Evolutionary conservation across 257 asterid species (phyloP).

Genomic region (Thymus mandschuricus): DNA sequence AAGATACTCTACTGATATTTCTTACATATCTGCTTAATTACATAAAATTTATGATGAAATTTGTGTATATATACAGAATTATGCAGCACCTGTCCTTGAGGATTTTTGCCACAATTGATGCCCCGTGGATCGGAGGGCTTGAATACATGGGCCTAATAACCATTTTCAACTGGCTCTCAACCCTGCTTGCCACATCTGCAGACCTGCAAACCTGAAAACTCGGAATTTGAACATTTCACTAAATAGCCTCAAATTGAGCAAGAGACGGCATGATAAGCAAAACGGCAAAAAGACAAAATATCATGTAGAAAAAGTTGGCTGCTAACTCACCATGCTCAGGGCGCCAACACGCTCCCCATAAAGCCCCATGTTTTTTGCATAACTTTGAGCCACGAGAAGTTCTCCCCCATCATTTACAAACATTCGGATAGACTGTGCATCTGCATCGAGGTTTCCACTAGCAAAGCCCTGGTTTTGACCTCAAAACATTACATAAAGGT

Average conservation of each 20-base stretch:
- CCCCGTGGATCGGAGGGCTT: conserved; percentile 96
- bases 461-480: conserved; percentile 80
- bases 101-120: conserved; percentile 88
- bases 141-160: conserved; percentile 99
- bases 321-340: conserved; percentile 81
- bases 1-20: not conserved
- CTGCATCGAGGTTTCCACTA: conserved; percentile 90
- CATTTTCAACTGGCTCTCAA: conserved; percentile 95
- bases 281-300: not conserved
- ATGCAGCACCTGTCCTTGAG: conserved; percentile 82
- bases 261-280: not conserved
- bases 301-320: not conserved
- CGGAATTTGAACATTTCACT: conserved; percentile 9
- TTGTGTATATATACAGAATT: conserved; percentile 2
- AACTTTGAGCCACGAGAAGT: conserved; percentile 91
- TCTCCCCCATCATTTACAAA: conserved; percentile 97
- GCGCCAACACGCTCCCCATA: conserved; percentile 99
- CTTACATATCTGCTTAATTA: conserved; percentile 17
- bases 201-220: conserved; percentile 71
- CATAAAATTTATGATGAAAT: not conserved
- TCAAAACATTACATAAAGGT: conserved; percentile 16
- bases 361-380: conserved; percentile 97
- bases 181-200: conserved; percentile 89
- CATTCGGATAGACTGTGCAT: conserved; percentile 84
- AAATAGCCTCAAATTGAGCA: not conserved